A percentile compares a stretch with the other conserved stretches of the same genome.
These are phyloP conservation scores for Pinus albicaulis DNA, from an alignment of 75 land plant species.

Conservation along the genomic window DNA sequence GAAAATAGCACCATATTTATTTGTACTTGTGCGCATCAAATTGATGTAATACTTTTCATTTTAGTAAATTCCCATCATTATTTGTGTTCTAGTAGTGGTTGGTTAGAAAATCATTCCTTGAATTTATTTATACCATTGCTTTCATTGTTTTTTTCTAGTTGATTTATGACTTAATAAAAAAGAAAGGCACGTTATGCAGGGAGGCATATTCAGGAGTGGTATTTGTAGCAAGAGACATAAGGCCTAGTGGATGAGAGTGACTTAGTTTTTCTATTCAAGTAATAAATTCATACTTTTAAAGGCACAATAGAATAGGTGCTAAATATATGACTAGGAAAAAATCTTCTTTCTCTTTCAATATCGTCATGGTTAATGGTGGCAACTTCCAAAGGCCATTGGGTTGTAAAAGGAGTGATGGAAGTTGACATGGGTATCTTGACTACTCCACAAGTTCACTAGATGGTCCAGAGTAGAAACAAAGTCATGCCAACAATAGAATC, in stretches of 20 bases:
- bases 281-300: not conserved
- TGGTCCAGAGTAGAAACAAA: constrained; percentile 76
- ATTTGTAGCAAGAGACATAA: constrained; percentile 72
- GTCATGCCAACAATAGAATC: constrained; percentile 60
- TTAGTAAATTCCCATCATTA: not conserved
- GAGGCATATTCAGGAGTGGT: constrained; percentile 42
- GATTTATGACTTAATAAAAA: constrained; percentile 61
- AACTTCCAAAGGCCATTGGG: constrained; percentile 62
- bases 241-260: constrained; percentile 75
- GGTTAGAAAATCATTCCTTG: not conserved
- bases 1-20: not conserved
- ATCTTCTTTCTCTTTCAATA: not conserved
- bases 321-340: not conserved
- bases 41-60: not conserved
- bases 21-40: not conserved
- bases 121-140: not conserved
- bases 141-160: constrained; percentile 28
- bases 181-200: constrained; percentile 45
- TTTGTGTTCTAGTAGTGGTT: not conserved
- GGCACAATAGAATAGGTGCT: not conserved
- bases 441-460: constrained; percentile 98
- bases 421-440: constrained; percentile 78
- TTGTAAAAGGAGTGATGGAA: constrained; percentile 59
- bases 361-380: not conserved
- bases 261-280: constrained; percentile 82